These are phyloP conservation scores for Prasinococcaceae sp. DNA, from an alignment of 139 green algal species.

Conservation along the genomic window DNA sequence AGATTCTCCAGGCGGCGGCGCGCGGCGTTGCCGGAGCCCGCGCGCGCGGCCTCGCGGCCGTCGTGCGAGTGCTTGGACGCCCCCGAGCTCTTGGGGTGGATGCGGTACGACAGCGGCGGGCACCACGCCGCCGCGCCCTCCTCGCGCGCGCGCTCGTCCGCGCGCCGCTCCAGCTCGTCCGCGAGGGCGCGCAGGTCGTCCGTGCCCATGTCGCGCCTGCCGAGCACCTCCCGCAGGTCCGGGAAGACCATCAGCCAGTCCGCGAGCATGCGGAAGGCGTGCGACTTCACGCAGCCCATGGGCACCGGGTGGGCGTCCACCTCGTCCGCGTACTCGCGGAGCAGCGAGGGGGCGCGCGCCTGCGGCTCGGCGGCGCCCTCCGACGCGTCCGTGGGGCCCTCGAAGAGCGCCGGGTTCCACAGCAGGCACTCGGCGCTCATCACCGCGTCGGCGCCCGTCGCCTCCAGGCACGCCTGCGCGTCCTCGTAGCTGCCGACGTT, in stretches of 20 bases:
- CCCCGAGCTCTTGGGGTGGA: no score
- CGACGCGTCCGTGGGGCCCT: background rate
- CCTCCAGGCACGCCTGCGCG: slow-evolving; percentile 21
- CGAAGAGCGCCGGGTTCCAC: slow-evolving; percentile 32
- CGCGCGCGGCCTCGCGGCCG: no score
- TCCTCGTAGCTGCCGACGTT: slow-evolving; percentile 26
- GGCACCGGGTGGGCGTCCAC: slow-evolving; percentile 44
- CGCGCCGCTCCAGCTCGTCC: background rate
- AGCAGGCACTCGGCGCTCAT: slow-evolving; percentile 33
- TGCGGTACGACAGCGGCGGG: no score
- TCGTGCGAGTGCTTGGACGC: no score
- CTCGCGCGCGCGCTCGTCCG: background rate
- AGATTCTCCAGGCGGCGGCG: no score
- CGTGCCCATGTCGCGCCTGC: slow-evolving; percentile 14
- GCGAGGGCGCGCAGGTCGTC: slow-evolving; percentile 4
- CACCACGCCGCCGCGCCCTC: background rate
- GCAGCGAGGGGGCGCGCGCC: slow-evolving; percentile 16
- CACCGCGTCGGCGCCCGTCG: slow-evolving; percentile 30
- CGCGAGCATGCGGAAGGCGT: slow-evolving; percentile 51
- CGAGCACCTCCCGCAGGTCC: slow-evolving; percentile 65
- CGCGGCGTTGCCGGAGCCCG: no score
- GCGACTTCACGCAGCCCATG: slow-evolving; percentile 67
- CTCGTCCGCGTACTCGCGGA: slow-evolving; percentile 80
- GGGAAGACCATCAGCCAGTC: slow-evolving; percentile 72
- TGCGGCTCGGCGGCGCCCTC: background rate